Percentiles rank a stretch among this genome's conserved stretches.
These are phyloP conservation scores for Theileria luwenshuni DNA, from an alignment of 169 alveolate species.

Conservation along the genomic window DNA sequence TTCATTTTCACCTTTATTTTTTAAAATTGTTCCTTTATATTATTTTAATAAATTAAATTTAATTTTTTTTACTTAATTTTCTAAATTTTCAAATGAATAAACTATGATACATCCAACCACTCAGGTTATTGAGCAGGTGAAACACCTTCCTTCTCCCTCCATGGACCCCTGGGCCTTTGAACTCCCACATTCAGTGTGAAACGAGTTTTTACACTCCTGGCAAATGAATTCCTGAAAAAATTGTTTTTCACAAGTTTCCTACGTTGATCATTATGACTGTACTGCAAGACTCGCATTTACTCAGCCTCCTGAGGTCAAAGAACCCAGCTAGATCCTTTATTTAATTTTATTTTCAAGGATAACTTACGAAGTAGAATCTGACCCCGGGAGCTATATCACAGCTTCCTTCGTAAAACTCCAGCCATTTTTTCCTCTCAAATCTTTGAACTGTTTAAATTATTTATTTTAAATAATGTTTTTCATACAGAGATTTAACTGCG, in stretches of 20 bases:
- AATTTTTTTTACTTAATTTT: no score
- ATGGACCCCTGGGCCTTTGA: neutral
- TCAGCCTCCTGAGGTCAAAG: constrained; percentile 15
- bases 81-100: no score
- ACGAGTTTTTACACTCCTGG: constrained; percentile 13
- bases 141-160: neutral
- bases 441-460: constrained; percentile 29
- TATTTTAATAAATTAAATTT: no score
- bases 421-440: constrained; percentile 34
- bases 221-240: constrained; percentile 6
- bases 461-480: neutral
- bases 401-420: neutral
- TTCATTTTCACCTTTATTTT: no score
- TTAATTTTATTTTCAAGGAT: neutral
- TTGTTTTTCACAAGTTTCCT: neutral
- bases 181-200: constrained; percentile 6
- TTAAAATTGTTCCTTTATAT: no score
- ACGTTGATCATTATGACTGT: constrained; percentile 28
- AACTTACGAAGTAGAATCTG: constrained; percentile 46
- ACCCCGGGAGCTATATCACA: constrained; percentile 36
- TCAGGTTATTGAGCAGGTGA: constrained; percentile 1
- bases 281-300: constrained; percentile 32
- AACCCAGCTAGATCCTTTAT: constrained; percentile 27
- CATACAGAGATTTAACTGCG: constrained; percentile 37
- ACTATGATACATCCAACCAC: neutral